Base-by-base conservation (phyloP, 192 early-diverging fungal species). In the Coemansia sp. region DNA sequence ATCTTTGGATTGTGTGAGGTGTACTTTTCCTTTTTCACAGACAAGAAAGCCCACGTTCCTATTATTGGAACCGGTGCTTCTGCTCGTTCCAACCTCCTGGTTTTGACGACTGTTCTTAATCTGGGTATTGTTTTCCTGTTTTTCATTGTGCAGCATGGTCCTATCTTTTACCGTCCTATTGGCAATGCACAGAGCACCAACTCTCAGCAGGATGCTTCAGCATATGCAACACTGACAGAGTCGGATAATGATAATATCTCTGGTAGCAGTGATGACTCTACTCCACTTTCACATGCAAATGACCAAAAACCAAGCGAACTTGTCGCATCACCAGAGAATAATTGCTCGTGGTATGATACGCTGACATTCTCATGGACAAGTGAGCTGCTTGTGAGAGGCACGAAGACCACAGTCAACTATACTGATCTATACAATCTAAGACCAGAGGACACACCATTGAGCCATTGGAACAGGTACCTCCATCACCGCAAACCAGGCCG, bases 341-440 rank as follows among this genome's bases (percentile, higher is more conserved):
- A 56, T 32, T 41, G 37, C 6, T 77, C 75, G 37, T 68, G 68
- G 74, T 62, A 60, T 26, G 61, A 65, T 44, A 61, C 43, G 32
- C 69, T 77, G 65, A 70, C 77, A 19, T 92, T 90, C 63, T 63
- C 69, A 16, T 90, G 88, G 85, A 66, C 86, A 6, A 88, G 84
- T 73, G 68, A 84, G 11, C 57, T 95, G 38, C 74, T 95, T 61
- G 67, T 76, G 11, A 75, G 79, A 10, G 90, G 85, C 26, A 76
- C 77, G 32, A 69, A 52, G 52, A 66, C 84, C 37, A 77, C 79
- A 13, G 77, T 94, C 15, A 78, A 83, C 11, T 72, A 81, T 9
- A 57, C 76, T 41, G 89, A 94, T 43, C 61, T 94, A 42, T 86
- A 84, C 56, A 69, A 79, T 4, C 74, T 94, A 21, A 68, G 79